These are phyloP conservation scores for Graphilbum sp. DNA, from an alignment of 2,329 filamentous ascomycete species.

Conservation along the genomic window DNA sequence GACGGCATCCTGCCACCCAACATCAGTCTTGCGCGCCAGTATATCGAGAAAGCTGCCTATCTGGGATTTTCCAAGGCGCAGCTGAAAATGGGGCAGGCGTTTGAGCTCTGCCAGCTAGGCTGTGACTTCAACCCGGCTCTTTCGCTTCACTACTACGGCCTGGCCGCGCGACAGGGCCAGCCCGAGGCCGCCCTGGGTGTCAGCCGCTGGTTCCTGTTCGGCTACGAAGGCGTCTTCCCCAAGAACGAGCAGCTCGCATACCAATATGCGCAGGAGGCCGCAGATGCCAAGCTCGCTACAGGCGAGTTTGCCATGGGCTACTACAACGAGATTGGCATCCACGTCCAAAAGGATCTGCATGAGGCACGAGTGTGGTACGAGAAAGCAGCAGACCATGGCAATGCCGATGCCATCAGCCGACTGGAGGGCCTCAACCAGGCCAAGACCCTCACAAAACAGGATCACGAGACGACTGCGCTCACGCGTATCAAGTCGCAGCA, in stretches of 20 bases:
- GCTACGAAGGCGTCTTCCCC: slow-evolving; percentile 77
- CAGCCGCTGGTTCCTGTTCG: slow-evolving; percentile 97
- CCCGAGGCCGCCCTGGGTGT: slow-evolving; percentile 89
- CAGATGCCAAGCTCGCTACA: slow-evolving; percentile 63
- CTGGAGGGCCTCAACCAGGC: slow-evolving; percentile 73
- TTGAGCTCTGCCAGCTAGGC: slow-evolving; percentile 82
- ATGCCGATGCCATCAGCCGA: slow-evolving; percentile 69
- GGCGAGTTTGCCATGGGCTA: slow-evolving; percentile 96
- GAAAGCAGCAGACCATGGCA: slow-evolving; percentile 76
- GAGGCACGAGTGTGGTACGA: slow-evolving; percentile 84
- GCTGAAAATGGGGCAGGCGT: slow-evolving; percentile 90
- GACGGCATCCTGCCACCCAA: slow-evolving; percentile 53
- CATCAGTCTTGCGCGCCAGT: slow-evolving; percentile 57
- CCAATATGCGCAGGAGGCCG: slow-evolving; percentile 77
- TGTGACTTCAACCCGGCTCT: slow-evolving; percentile 90
- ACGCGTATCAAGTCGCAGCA: slow-evolving; percentile 72
- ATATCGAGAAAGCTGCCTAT: slow-evolving; percentile 93
- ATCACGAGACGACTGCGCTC: slow-evolving; percentile 85
- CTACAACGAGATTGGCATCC: slow-evolving; percentile 92
- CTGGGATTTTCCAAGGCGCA: slow-evolving; percentile 93
- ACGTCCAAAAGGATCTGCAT: slow-evolving; percentile 65
- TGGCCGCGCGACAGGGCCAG: slow-evolving; percentile 84
- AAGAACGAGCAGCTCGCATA: slow-evolving; percentile 95
- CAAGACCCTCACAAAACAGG: slow-evolving; percentile 71
- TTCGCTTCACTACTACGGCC: slow-evolving; percentile 87